Base-by-base conservation (phyloP, 2,329 filamentous ascomycete species). In the Herpotrichia juniperi region DNA sequence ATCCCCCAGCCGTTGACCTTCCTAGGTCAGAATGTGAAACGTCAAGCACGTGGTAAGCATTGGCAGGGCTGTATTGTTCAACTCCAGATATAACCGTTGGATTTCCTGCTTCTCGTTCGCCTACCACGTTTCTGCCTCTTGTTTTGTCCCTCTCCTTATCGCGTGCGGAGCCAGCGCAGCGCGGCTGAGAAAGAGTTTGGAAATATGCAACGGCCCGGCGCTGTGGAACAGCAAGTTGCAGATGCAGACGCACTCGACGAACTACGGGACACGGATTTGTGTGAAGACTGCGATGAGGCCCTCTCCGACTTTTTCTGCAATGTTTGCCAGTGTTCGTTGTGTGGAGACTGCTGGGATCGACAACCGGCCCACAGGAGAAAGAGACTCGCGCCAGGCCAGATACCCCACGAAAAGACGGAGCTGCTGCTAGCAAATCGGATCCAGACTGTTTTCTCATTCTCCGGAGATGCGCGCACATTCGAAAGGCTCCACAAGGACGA, bases 341-440 rank as follows among this genome's bases (percentile, higher is more conserved):
- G 51, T 28, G 39, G 28, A 5, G 37, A 45, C 2, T 57, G 54
- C 42, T 57, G 54, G 54, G 51, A 54, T 32, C 24, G 34, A 5
- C 54, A 57, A 28, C 48, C 46, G 7, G 48, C 47, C 10, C 54
- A 57, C 24, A 48, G 42, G 11, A 46, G 42, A 22, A 48, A 57
- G 34, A 43, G 51, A 21, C 51, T 50, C n/a, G 51, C 47, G 2
- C 51, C 48, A 21, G 48, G 48, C 19, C 46, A 54, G 22, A 47
- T 54, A 25, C 51, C 48, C 7, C 54, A 57, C 35, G 54, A 57
- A 26, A 57, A 57, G 28, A 57, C 54, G 17, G 48, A 54, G 10
- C 22, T 54, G 12, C 12, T 21, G 14, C 26, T 54, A 2, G 51
- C 48, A 17, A 46, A 53, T 28, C 40, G 46, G 9, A 42, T 57